Evolutionary conservation across 2,329 filamentous ascomycete genomes (phyloP).

Genomic region (Thermothelomyces thermophilus): DNA sequence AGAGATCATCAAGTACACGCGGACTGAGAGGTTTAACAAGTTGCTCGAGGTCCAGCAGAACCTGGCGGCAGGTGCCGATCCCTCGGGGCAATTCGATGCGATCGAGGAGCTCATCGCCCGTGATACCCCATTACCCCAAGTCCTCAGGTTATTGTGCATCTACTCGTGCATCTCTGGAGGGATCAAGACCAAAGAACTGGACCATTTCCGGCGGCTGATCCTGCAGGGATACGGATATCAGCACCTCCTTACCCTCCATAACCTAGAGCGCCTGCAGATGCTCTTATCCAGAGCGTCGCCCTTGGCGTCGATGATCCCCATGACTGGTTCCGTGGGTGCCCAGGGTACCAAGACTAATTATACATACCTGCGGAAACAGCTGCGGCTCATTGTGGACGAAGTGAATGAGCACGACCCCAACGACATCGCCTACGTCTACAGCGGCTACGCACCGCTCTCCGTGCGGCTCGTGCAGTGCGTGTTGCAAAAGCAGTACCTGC

Average conservation of each 20-base stretch:
- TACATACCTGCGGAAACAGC: constrained; percentile 73
- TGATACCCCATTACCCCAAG: constrained; percentile 70
- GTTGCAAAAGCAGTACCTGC: constrained; percentile 80
- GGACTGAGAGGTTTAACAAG: constrained; percentile 81
- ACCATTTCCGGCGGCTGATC: constrained; percentile 80
- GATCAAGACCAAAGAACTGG: constrained; percentile 80
- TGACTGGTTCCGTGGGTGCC: constrained; percentile 51
- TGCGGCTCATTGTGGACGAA: constrained; percentile 89
- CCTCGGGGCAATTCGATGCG: constrained; percentile 78
- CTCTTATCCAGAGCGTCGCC: constrained; percentile 72
- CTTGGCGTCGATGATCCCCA: constrained; percentile 73
- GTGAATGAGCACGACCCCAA: constrained; percentile 92
- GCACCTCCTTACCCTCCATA: constrained; percentile 81
- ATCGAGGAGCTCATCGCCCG: constrained; percentile 94
- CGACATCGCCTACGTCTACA: constrained; percentile 96
- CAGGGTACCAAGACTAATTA: constrained; percentile 80
- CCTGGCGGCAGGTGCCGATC: constrained; percentile 82
- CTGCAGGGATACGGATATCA: constrained; percentile 93
- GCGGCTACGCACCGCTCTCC: constrained; percentile 89
- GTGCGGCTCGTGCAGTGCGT: constrained; percentile 88
- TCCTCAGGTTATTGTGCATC: constrained; percentile 80
- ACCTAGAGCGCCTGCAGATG: constrained; percentile 82
- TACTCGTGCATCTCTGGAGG: constrained; percentile 88
- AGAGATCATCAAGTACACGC: constrained; percentile 89
- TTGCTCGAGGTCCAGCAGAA: constrained; percentile 93